phyloP scores from a whole-genome alignment of 2,329 filamentous ascomycete species.

The Coniosporium tulheliwenetii region DNA sequence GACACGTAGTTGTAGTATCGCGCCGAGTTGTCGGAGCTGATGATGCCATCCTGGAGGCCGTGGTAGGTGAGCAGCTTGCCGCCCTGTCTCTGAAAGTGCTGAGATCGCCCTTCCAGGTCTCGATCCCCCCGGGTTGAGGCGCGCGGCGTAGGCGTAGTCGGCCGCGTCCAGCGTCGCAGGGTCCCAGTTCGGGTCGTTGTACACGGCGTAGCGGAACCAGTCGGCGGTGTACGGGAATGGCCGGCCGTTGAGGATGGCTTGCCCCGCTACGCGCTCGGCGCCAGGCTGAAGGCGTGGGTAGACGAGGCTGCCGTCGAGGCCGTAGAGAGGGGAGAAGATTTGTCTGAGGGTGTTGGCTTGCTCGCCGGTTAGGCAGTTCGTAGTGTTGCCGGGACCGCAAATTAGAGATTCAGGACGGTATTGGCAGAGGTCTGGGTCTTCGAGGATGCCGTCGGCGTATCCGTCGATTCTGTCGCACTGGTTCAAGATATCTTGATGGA shows the following conservation, averaged over 20 bases:
- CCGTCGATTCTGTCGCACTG: constrained; percentile 37
- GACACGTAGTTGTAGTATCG: constrained; percentile 33
- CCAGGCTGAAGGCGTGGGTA: constrained; percentile 37
- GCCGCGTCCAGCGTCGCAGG: constrained; percentile 18
- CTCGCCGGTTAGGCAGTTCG: constrained; percentile 24
- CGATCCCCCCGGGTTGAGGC: constrained; percentile 20
- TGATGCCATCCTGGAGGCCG: constrained; percentile 27
- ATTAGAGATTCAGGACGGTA: constrained; percentile 24
- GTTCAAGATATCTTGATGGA: constrained; percentile 26
- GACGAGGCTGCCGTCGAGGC: constrained; percentile 27
- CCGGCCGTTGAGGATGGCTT: constrained; percentile 20
- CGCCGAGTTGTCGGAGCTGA: constrained; percentile 27
- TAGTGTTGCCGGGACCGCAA: constrained; percentile 16
- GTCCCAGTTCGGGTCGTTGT: constrained; percentile 28
- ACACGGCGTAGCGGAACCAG: constrained; percentile 34
- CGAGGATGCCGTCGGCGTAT: constrained; percentile 31
- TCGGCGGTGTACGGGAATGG: constrained; percentile 28
- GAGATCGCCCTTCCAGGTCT: constrained; percentile 26
- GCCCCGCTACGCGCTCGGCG: constrained; percentile 23
- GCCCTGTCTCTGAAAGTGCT: constrained; percentile 20
- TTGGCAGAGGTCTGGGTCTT: constrained; percentile 28
- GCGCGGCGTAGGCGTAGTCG: constrained; percentile 25
- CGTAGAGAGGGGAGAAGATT: constrained; percentile 26
- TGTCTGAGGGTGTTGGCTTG: constrained; percentile 29
- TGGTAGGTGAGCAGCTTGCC: constrained; percentile 29